phyloP scores from a whole-genome alignment of 2,329 filamentous ascomycete genomes.

The Botrytis medusae region DNA sequence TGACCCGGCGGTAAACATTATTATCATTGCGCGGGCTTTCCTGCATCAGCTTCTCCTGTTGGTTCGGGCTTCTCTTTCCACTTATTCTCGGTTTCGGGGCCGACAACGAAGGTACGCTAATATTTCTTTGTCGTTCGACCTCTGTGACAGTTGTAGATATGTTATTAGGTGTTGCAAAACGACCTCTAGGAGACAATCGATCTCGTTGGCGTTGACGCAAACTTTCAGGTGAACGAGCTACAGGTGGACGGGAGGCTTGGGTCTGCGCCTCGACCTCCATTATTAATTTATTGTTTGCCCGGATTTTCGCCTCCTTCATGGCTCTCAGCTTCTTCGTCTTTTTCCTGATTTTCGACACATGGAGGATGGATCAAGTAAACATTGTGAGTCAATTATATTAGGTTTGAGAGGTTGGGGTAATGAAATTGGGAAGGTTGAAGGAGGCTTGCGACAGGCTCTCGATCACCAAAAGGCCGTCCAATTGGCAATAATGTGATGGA shows the following conservation, averaged over 20 bases:
- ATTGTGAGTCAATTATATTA: neutral
- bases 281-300: conserved; percentile 13
- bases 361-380: conserved; percentile 21
- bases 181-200: conserved; percentile 38
- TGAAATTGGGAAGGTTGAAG: conserved; percentile 5
- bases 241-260: conserved; percentile 15
- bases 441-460: conserved; percentile 20
- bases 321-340: conserved; percentile 25
- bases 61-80: conserved; percentile 30
- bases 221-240: conserved; percentile 33
- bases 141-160: conserved; percentile 33
- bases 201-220: conserved; percentile 41
- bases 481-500: conserved; percentile 10
- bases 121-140: conserved; percentile 26
- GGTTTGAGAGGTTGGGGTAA: conserved; percentile 6
- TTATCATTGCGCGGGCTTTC: conserved; percentile 37
- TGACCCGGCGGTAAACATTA: conserved; percentile 33
- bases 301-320: conserved; percentile 22
- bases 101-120: conserved; percentile 32
- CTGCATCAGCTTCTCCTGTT: conserved; percentile 33
- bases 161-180: conserved; percentile 31
- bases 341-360: conserved; percentile 34
- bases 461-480: conserved; percentile 10
- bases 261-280: conserved; percentile 22
- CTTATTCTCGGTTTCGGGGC: conserved; percentile 31